Base-by-base conservation (phyloP, 495 filamentous ascomycete genomes). In the Aspergillus leporis region DNA sequence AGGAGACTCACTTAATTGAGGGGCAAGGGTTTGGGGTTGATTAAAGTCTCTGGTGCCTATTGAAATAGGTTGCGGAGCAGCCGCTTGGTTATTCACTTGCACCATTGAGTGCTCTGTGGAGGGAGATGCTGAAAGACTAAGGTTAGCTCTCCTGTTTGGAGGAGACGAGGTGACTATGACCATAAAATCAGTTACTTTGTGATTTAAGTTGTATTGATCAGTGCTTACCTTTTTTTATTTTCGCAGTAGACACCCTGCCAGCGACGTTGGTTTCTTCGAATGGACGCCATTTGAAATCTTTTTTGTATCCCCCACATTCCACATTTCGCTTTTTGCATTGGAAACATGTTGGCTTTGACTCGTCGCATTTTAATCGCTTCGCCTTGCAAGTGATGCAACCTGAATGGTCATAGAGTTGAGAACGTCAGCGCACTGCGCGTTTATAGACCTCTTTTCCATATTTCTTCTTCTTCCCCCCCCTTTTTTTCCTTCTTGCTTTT, bases 371-470 rank as follows among this genome's bases (percentile, higher is more conserved):
- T 54, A 93, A 74, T 58, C 90, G 80, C 68, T 92, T 93, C 48
- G 85, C 81, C 72, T 92, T 93, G 77, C 90, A 93, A 49, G 89
- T 92, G 56, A 87, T 80, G 74, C 90, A 93, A 54, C 90, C 89
- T 92, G 71, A 52, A 63, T 49, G 47, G 36, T 43, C 21, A 61
- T 57, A 54, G 62, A 49, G 63, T 66, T 60, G 41, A 67, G 48
- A 61, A 65, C 57, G 69, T 78, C 63, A 78, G 74, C 69, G 58
- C 69, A 63, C 65, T 72, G 62, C 56, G 57, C 60, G 60, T 47
- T 56, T 56, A 34, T 43, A 40, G 36, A 58, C 49, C 45, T 19
- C 53, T 46, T 28, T 50, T 40, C 45, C 46, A 18, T 28, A 36
- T 40, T 40, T 51, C 47, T 21, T 52, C 41, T 25, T 56, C 21